Evolutionary conservation across 768 basidiomycete species (phyloP), one percentile per base, ranked within the genome.

Genomic region (Lactifluus volemus): DNA sequence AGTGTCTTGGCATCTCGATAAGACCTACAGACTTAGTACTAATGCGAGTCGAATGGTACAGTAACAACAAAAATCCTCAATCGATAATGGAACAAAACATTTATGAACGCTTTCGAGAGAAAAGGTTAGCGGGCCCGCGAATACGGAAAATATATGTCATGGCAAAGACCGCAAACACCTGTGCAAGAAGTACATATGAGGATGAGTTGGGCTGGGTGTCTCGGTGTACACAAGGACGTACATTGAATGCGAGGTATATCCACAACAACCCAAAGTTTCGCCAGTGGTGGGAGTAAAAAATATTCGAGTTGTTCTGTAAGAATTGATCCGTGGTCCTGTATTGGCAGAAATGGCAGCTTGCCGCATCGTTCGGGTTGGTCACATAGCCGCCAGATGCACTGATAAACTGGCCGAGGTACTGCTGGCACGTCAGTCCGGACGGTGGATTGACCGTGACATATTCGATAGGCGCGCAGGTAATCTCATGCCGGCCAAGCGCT

Each of bases 381-480:
- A 84, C 44, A 67, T 82, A 82, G 2, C 83, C 83, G 1, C 82
- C 78, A 14, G 72, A 67, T 5, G 56, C 52, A 14, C 62, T 38
- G 45, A 82, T 76, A 68, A 74, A 86, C 7, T 73, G 59, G 1
- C 64, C 56, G 54, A 82, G 70, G 70, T 80, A 85, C 12, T 71
- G 65, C 12, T 66, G 70, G 69, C 84, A 86, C 0, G 79, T 76
- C 60, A 74, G 73, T 4, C 78, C 79, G 0, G 68, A 59, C 1
- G 81, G 79, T 3, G 80, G 77, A 2, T 68, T 67, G 63, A 94
- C 68, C 1, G 74, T 75, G 3, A 84, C 80, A n/a, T 82, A 75
- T 69, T 94, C 92, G 53, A 76, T 70, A 0, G 71, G n/a, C 0
- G 84, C 70, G 69, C 92, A 94, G 15, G 71, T 73, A 51, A 88